Conservation (phyloP, 179 eudicot genomes). For the Camellia oleifera region DNA sequence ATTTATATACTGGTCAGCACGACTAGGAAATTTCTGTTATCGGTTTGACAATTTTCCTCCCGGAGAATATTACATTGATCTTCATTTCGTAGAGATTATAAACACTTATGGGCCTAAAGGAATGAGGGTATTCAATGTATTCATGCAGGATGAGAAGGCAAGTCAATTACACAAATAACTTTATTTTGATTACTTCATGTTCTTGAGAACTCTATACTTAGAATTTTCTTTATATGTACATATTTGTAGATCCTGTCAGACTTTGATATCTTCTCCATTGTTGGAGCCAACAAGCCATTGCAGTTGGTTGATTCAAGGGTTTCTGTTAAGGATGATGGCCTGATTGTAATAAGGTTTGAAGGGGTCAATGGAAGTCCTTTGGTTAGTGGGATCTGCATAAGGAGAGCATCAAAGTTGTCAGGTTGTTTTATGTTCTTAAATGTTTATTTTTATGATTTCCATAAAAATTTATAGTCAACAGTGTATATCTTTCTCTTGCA, state of each 20-base stretch:
- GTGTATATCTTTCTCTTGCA: background rate
- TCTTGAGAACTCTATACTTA: background rate
- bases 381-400: conserved; percentile 81
- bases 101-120: conserved; percentile 85
- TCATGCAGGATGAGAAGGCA: conserved; percentile 88
- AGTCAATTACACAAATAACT: conserved; percentile 21
- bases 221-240: background rate
- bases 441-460: background rate
- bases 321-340: conserved; percentile 60
- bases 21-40: conserved; percentile 74
- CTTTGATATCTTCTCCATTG: conserved; percentile 82
- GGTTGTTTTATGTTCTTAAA: conserved; percentile 36
- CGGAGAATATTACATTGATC: conserved; percentile 80
- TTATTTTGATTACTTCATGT: background rate
- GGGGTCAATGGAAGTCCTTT: conserved; percentile 71
- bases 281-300: conserved; percentile 90
- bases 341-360: conserved; percentile 63
- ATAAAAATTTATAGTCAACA: background rate
- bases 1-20: conserved; percentile 70
- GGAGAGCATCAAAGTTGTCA: conserved; percentile 58
- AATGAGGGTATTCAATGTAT: conserved; percentile 78
- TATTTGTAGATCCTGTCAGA: conserved; percentile 71
- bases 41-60: conserved; percentile 51
- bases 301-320: conserved; percentile 64
- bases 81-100: conserved; percentile 85